phyloP scores from a whole-genome alignment of 257 asterid species.

The Scutellaria minor region DNA sequence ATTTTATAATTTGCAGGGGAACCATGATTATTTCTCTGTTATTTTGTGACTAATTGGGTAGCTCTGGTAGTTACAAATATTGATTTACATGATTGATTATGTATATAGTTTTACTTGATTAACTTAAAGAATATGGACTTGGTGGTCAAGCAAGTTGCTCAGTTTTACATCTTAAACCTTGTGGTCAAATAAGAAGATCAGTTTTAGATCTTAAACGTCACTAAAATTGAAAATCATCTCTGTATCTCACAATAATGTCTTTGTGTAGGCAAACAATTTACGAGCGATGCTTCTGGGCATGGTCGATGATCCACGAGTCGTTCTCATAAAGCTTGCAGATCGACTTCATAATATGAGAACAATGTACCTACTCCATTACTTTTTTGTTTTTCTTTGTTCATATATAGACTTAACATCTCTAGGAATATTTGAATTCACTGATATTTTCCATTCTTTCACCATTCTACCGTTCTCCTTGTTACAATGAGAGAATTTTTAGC shows the following conservation, averaged over 20 bases:
- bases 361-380: constrained; percentile 50
- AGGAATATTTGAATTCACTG: not conserved
- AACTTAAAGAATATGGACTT: constrained; percentile 1
- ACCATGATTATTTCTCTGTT: not conserved
- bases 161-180: constrained; percentile 2
- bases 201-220: constrained; percentile 1
- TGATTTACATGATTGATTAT: constrained; percentile 6
- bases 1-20: not conserved
- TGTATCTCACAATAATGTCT: constrained; percentile 25
- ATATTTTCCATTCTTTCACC: constrained; percentile 2
- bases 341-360: constrained; percentile 99
- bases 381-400: constrained; percentile 20
- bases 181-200: constrained; percentile 9
- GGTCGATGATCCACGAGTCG: constrained; percentile 98
- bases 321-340: constrained; percentile 98
- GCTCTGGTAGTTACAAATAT: not conserved
- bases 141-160: constrained; percentile 19
- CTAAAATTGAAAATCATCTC: constrained; percentile 24
- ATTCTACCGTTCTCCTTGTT: constrained; percentile 15
- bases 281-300: constrained; percentile 97
- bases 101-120: not conserved
- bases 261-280: constrained; percentile 80
- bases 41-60: not conserved
- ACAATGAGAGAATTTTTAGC: constrained; percentile 16
- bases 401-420: constrained; percentile 10